These are phyloP conservation scores for Termitomyces sp. DNA, from an alignment of 768 basidiomycete species.

Conservation along the genomic window DNA sequence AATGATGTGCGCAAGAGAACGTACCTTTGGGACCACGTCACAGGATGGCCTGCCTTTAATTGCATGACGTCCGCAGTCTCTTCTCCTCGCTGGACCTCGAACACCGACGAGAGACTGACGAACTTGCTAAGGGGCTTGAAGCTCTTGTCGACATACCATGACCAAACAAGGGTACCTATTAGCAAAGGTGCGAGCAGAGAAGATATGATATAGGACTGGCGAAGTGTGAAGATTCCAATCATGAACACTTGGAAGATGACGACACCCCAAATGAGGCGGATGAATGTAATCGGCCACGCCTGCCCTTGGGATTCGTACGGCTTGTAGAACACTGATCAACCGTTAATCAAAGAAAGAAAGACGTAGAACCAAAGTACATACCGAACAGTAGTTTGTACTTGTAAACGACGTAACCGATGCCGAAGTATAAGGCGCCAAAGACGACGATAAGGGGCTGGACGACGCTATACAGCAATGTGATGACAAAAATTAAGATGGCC, in stretches of 20 bases:
- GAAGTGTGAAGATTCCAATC: slow-evolving; percentile 86
- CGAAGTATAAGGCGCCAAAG: slow-evolving; percentile 96
- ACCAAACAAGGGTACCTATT: slow-evolving; percentile 52
- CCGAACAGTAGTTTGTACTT: slow-evolving; percentile 97
- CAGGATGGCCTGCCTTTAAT: slow-evolving; percentile 78
- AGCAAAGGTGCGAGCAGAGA: slow-evolving; percentile 72
- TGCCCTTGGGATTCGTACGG: slow-evolving; percentile 97
- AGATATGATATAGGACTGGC: slow-evolving; percentile 46
- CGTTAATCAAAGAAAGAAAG: not conserved
- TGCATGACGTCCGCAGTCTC: slow-evolving; percentile 76
- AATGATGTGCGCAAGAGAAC: slow-evolving; percentile 10
- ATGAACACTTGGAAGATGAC: slow-evolving; percentile 94
- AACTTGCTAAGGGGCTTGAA: slow-evolving; percentile 75
- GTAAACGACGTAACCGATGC: slow-evolving; percentile 93
- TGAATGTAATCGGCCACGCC: slow-evolving; percentile 96
- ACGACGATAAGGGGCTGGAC: slow-evolving; percentile 93
- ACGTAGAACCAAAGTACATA: slow-evolving; percentile 31
- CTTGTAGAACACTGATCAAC: slow-evolving; percentile 84
- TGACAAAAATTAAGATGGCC: slow-evolving; percentile 92
- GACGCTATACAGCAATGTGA: slow-evolving; percentile 93
- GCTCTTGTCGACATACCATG: slow-evolving; percentile 67
- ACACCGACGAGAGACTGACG: slow-evolving; percentile 82
- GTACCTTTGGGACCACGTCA: slow-evolving; percentile 86
- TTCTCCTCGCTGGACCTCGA: slow-evolving; percentile 87
- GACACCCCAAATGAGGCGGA: slow-evolving; percentile 88